Percentiles rank a stretch among this genome's conserved stretches.
Evolutionary conservation across 768 basidiomycete species (phyloP).

Genomic region (Pulveroboletus sp.): DNA sequence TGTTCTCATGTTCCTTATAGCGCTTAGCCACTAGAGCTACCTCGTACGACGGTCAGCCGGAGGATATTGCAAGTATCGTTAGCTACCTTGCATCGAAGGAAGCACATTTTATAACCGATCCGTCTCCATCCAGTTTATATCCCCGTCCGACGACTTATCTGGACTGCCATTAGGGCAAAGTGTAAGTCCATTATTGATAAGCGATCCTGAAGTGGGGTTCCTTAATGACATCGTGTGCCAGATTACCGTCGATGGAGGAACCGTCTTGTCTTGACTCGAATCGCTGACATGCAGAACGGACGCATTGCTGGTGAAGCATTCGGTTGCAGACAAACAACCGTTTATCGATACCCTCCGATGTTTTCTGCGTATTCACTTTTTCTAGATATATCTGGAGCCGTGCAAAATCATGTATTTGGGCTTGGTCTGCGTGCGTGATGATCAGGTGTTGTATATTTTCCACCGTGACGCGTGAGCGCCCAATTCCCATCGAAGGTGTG

Average conservation of each 20-base stretch:
- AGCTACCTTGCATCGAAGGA: slow-evolving; percentile 33
- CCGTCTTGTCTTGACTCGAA: slow-evolving; percentile 3
- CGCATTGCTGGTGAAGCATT: no score
- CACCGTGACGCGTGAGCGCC: no score
- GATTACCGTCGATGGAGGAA: slow-evolving; percentile 8
- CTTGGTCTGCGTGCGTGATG: no score
- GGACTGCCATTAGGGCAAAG: slow-evolving; percentile 5
- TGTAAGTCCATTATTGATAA: slow-evolving; percentile 3
- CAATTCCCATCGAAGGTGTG: no score
- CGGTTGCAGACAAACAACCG: no score
- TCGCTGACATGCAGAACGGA: neutral
- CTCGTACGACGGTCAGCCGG: slow-evolving; percentile 24
- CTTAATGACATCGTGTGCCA: neutral
- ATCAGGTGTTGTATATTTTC: no score
- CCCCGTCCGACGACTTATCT: neutral
- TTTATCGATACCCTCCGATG: no score
- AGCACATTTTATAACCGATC: slow-evolving; percentile 35
- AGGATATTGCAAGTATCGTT: slow-evolving; percentile 32
- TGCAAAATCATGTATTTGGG: no score
- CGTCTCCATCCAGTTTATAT: neutral
- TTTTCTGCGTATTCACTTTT: no score
- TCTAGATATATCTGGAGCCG: no score
- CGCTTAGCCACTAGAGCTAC: neutral
- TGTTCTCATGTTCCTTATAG: neutral
- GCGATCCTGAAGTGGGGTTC: no score